phyloP scores from a whole-genome alignment of 192 early-diverging fungal species.

The Entomortierella chlamydospora region DNA sequence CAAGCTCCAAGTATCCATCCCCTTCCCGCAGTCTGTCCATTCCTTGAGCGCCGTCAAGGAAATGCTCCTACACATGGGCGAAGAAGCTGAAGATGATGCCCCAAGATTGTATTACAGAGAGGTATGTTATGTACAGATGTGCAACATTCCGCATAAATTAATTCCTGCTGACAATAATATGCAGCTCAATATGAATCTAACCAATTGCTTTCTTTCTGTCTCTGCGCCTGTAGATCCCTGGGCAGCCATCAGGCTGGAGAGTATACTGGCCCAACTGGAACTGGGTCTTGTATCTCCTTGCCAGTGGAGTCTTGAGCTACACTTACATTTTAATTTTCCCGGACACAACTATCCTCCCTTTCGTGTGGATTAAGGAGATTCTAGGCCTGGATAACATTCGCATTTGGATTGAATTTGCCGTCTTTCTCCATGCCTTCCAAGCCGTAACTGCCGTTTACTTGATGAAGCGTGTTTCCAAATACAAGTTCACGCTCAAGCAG shows the following conservation, averaged over 20 bases:
- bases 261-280: conserved; percentile 40
- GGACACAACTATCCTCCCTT: conserved; percentile 5
- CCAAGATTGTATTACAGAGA: background rate
- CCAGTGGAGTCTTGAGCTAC: conserved; percentile 12
- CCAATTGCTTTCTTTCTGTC: background rate
- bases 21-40: background rate
- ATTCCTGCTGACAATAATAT: too few species aligned
- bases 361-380: conserved; percentile 8
- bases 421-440: conserved; percentile 32
- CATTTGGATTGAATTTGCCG: conserved; percentile 28
- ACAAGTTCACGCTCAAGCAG: conserved; percentile 20
- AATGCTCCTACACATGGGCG: conserved; percentile 6
- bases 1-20: background rate
- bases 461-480: conserved; percentile 23
- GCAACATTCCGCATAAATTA: too few species aligned
- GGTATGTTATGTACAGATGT: background rate
- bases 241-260: conserved; percentile 26
- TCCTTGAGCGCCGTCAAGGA: conserved; percentile 6
- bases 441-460: conserved; percentile 21
- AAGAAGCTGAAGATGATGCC: background rate
- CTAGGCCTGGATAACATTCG: conserved; percentile 4
- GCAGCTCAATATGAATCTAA: too few species aligned
- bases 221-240: conserved; percentile 25
- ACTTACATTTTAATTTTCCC: conserved; percentile 36
- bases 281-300: conserved; percentile 20